A percentile compares a stretch with the other conserved stretches of the same genome.
phyloP scores from a whole-genome alignment of 345 rosid genomes.

The Balakata baccata region DNA sequence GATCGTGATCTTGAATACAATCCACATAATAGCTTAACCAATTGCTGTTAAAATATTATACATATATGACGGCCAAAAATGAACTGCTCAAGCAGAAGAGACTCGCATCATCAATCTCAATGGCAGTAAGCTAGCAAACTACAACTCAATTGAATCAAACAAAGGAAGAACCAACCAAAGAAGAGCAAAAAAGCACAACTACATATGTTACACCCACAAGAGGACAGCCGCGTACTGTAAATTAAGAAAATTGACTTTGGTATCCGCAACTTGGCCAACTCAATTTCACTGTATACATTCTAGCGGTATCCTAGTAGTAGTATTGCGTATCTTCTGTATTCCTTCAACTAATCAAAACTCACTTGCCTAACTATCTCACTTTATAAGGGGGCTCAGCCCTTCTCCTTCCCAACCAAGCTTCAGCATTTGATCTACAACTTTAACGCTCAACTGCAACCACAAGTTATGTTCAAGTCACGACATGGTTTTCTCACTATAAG shows the following conservation, averaged over 20 bases:
- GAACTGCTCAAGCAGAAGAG: slow-evolving; percentile 24
- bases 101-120: slow-evolving; percentile 18
- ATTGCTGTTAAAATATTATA: no score
- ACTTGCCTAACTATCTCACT: slow-evolving; percentile 32
- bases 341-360: slow-evolving; percentile 16
- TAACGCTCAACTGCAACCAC: slow-evolving; percentile 73
- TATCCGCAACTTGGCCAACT: slow-evolving; percentile 8
- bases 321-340: slow-evolving; percentile 6
- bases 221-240: slow-evolving; percentile 13
- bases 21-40: no score
- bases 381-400: slow-evolving; percentile 60
- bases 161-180: slow-evolving; percentile 6
- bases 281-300: slow-evolving; percentile 10
- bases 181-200: neutral
- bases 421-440: slow-evolving; percentile 90
- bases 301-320: slow-evolving; percentile 9
- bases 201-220: slow-evolving; percentile 27
- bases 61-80: slow-evolving; percentile 16
- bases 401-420: slow-evolving; percentile 99
- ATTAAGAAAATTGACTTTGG: neutral
- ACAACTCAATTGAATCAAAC: slow-evolving; percentile 15
- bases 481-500: neutral
- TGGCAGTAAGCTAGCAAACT: slow-evolving; percentile 11
- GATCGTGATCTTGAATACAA: no score
- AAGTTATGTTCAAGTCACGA: neutral